Percentiles rank a stretch among this genome's conserved stretches.
Evolutionary conservation across 2,329 filamentous ascomycete genomes (phyloP).

Genomic region (Colletotrichum sp.): DNA sequence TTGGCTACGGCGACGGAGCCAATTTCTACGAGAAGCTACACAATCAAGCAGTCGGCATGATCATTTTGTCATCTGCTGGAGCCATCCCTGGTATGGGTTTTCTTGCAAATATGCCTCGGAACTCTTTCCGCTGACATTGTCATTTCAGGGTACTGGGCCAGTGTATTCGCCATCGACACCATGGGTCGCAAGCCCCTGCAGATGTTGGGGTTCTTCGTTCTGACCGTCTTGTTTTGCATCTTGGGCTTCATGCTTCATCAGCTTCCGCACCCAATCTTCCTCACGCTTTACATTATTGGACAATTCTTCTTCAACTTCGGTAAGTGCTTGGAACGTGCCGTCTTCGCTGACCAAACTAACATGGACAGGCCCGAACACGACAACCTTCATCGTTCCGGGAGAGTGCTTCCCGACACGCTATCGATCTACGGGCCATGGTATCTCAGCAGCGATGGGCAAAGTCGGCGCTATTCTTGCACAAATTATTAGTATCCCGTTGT

Average conservation of each 20-base stretch:
- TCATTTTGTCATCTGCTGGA: slow-evolving; percentile 79
- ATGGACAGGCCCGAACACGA: slow-evolving; percentile 60
- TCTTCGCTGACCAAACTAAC: not conserved
- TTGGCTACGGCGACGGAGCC: slow-evolving; percentile 70
- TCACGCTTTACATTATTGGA: slow-evolving; percentile 67
- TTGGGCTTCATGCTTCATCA: slow-evolving; percentile 65
- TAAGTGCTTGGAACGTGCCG: not conserved
- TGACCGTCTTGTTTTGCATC: slow-evolving; percentile 66
- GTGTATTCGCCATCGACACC: slow-evolving; percentile 75
- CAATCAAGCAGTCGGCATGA: slow-evolving; percentile 77
- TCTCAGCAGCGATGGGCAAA: slow-evolving; percentile 71
- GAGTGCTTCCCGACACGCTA: slow-evolving; percentile 71
- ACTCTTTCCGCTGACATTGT: not conserved
- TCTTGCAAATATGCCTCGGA: not conserved
- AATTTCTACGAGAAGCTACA: slow-evolving; percentile 73
- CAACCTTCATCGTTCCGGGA: slow-evolving; percentile 68
- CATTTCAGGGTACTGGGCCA: slow-evolving; percentile 75
- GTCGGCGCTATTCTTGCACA: slow-evolving; percentile 72
- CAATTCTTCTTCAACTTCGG: slow-evolving; percentile 72
- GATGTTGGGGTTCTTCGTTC: slow-evolving; percentile 63
- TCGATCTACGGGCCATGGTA: slow-evolving; percentile 65
- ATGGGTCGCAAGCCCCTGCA: slow-evolving; percentile 81
- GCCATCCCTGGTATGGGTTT: slow-evolving; percentile 56
- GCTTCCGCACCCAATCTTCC: slow-evolving; percentile 52
- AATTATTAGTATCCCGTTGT: slow-evolving; percentile 66